These are phyloP conservation scores for Datisca glomerata DNA, from an alignment of 306 rosid genomes.

Conservation along the genomic window DNA sequence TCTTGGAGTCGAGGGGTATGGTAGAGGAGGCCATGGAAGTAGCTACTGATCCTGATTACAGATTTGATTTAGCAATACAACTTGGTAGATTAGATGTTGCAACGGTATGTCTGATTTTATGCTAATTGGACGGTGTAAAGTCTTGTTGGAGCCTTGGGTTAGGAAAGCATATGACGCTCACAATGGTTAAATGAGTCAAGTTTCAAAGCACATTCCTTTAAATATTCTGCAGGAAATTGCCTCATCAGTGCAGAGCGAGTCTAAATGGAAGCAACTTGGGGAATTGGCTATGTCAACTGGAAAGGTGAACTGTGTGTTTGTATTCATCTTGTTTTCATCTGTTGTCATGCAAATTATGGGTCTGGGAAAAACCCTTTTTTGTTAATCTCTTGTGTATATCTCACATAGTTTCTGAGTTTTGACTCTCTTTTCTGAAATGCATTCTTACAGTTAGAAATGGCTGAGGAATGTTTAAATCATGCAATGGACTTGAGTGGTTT, in stretches of 20 bases:
- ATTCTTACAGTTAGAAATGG: conserved; percentile 89
- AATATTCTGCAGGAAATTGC: conserved; percentile 62
- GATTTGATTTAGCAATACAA: conserved; percentile 90
- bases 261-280: conserved; percentile 98
- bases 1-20: conserved; percentile 96
- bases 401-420: neutral
- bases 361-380: neutral
- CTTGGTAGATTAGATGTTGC: conserved; percentile 93
- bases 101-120: conserved; percentile 39
- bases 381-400: neutral
- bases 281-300: conserved; percentile 86
- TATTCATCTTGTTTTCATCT: neutral
- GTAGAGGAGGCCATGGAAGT: conserved; percentile 90
- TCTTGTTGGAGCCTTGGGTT: neutral
- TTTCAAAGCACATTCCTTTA: neutral
- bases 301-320: conserved; percentile 38
- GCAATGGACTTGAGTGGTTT: conserved; percentile 98
- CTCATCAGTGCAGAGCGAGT: conserved; percentile 52
- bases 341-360: neutral
- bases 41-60: conserved; percentile 91
- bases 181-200: too few relatives aligned
- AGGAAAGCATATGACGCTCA: too few relatives aligned
- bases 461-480: conserved; percentile 80
- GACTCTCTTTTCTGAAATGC: conserved; percentile 11
- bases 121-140: neutral